These are phyloP conservation scores for Samsoniella hepiali DNA, from an alignment of 2,329 filamentous ascomycete species.

Conservation along the genomic window DNA sequence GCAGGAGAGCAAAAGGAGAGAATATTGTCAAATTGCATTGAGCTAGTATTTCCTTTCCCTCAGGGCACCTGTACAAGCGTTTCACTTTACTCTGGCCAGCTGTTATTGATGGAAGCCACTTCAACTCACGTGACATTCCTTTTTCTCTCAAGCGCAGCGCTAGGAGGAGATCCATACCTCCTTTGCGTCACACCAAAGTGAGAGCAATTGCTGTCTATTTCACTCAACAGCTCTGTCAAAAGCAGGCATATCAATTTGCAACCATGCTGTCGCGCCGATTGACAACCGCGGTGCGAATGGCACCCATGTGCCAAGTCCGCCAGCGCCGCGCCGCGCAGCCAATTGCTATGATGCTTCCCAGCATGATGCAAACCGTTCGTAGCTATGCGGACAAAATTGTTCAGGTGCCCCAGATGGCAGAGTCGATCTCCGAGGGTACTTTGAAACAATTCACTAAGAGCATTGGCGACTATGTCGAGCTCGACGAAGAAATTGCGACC, in stretches of 20 bases:
- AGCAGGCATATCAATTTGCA: background rate
- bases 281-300: slow-evolving; percentile 41
- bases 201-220: background rate
- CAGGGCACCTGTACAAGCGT: too few species aligned
- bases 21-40: too few species aligned
- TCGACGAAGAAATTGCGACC: slow-evolving; percentile 95
- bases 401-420: slow-evolving; percentile 96
- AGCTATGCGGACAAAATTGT: slow-evolving; percentile 76
- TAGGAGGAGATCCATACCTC: slow-evolving; percentile 7
- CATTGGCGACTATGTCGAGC: slow-evolving; percentile 89
- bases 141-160: background rate
- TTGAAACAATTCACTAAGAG: slow-evolving; percentile 92
- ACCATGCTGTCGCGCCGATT: slow-evolving; percentile 45
- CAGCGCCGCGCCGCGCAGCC: slow-evolving; percentile 26
- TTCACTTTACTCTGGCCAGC: background rate
- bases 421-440: slow-evolving; percentile 97
- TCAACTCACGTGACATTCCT: slow-evolving; percentile 1
- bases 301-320: slow-evolving; percentile 40
- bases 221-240: background rate
- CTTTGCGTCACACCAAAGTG: slow-evolving; percentile 8
- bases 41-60: too few species aligned
- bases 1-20: too few species aligned
- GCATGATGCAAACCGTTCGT: slow-evolving; percentile 55
- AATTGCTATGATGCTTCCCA: slow-evolving; percentile 43
- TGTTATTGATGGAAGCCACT: background rate